These are phyloP conservation scores for Elsinoe ampelina DNA, from an alignment of 2,329 filamentous ascomycete genomes.

Conservation along the genomic window DNA sequence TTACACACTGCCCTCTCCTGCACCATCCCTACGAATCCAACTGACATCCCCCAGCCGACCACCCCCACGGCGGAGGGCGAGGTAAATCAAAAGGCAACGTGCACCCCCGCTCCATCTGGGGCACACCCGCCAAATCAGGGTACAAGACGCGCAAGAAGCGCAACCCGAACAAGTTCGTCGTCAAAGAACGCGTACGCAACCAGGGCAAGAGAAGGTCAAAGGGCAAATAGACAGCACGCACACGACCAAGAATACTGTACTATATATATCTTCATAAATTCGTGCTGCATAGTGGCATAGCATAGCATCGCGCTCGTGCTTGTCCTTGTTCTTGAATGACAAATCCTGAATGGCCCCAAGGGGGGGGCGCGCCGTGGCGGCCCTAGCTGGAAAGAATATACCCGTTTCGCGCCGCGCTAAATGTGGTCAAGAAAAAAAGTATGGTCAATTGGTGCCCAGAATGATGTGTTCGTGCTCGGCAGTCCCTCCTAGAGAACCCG, in stretches of 20 bases:
- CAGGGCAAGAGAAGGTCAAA: constrained; percentile 68
- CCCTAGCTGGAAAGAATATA: background rate
- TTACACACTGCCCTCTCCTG: background rate
- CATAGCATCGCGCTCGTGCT: background rate
- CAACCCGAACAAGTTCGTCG: constrained; percentile 87
- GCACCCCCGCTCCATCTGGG: constrained; percentile 92
- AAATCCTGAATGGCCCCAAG: too few relatives aligned
- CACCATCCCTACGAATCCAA: background rate
- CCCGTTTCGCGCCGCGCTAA: constrained; percentile 4
- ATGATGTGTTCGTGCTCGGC: background rate
- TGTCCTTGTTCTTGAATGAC: too few relatives aligned
- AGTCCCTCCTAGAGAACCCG: too few relatives aligned
- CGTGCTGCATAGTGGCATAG: background rate
- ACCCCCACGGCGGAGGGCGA: constrained; percentile 97
- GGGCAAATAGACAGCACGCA: constrained; percentile 22
- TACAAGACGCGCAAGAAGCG: constrained; percentile 86
- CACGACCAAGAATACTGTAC: background rate
- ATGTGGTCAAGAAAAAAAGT: background rate
- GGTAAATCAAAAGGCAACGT: constrained; percentile 99
- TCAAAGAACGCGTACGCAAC: constrained; percentile 74
- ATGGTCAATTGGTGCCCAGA: background rate
- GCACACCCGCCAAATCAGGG: constrained; percentile 75
- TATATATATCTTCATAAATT: constrained; percentile 6
- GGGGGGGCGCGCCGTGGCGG: background rate
- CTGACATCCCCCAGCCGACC: constrained; percentile 53